These are phyloP conservation scores for Cornus kousa DNA, from an alignment of 148 eudicot species.

Conservation along the genomic window DNA sequence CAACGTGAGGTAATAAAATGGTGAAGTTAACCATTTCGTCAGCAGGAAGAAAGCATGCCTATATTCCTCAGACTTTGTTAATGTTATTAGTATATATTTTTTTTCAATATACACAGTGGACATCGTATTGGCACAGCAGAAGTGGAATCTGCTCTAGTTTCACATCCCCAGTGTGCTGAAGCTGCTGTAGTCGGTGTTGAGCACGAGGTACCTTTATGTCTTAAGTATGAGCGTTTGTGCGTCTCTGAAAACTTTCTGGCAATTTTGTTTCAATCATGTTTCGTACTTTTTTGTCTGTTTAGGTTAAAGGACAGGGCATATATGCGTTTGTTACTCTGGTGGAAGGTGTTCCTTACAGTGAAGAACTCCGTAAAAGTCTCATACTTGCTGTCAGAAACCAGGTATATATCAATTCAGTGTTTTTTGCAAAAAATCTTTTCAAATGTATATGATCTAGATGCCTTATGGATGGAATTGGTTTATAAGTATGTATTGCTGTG, in stretches of 20 bases:
- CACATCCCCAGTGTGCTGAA: conserved; percentile 94
- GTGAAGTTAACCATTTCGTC: background rate
- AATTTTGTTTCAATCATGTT: conserved; percentile 3
- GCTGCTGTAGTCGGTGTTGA: conserved; percentile 99
- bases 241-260: background rate
- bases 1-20: conserved; percentile 72
- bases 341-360: conserved; percentile 91
- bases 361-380: conserved; percentile 89
- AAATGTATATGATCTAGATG: background rate
- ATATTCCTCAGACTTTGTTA: background rate
- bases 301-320: conserved; percentile 97
- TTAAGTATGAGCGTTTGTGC: background rate
- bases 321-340: conserved; percentile 94
- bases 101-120: conserved; percentile 49
- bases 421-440: conserved; percentile 1
- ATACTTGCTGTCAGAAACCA: conserved; percentile 67
- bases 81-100: background rate
- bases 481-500: background rate
- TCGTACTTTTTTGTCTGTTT: conserved; percentile 7
- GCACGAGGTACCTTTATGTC: conserved; percentile 66
- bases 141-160: conserved; percentile 98
- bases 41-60: background rate
- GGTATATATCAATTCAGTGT: conserved; percentile 37
- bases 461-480: background rate
- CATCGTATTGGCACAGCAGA: conserved; percentile 99